phyloP scores from a whole-genome alignment of 108 stramenopile genomes.

The Cyclotella sp. region DNA sequence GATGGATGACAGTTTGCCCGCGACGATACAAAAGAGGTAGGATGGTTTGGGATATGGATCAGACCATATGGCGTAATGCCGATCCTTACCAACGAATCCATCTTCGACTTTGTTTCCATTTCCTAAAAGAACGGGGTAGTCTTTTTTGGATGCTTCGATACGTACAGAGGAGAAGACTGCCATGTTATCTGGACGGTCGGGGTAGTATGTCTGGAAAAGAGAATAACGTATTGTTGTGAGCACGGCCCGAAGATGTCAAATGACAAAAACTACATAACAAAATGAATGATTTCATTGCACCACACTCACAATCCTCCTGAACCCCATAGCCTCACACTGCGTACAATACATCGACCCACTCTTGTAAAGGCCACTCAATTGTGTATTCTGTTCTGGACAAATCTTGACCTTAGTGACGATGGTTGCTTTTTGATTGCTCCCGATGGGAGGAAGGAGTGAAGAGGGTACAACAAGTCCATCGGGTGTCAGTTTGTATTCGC shows the following conservation, averaged over 20 bases:
- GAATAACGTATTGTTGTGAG: constrained; percentile 73
- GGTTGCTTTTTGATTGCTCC: not conserved
- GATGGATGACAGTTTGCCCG: constrained; percentile 89
- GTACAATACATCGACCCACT: constrained; percentile 91
- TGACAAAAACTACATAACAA: not conserved
- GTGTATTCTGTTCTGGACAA: constrained; percentile 91
- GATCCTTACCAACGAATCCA: constrained; percentile 46
- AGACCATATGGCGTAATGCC: constrained; percentile 89
- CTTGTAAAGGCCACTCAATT: constrained; percentile 93
- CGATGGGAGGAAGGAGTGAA: constrained; percentile 10
- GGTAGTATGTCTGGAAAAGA: constrained; percentile 71
- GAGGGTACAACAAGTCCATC: constrained; percentile 42
- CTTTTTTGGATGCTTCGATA: constrained; percentile 79
- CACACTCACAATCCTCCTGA: constrained; percentile 31
- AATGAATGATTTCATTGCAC: not conserved
- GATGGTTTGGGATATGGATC: constrained; percentile 97
- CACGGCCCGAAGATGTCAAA: constrained; percentile 5
- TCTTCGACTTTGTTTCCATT: constrained; percentile 93
- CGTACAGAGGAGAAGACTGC: constrained; percentile 78
- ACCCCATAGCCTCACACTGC: constrained; percentile 90
- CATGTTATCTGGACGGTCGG: constrained; percentile 98
- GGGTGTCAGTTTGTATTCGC: constrained; percentile 40
- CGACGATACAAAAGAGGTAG: constrained; percentile 96
- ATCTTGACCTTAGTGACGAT: not conserved
- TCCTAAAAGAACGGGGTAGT: constrained; percentile 87